Evolutionary conservation across 148 eudicot species (phyloP).

Genomic region (Diospyros lotus): DNA sequence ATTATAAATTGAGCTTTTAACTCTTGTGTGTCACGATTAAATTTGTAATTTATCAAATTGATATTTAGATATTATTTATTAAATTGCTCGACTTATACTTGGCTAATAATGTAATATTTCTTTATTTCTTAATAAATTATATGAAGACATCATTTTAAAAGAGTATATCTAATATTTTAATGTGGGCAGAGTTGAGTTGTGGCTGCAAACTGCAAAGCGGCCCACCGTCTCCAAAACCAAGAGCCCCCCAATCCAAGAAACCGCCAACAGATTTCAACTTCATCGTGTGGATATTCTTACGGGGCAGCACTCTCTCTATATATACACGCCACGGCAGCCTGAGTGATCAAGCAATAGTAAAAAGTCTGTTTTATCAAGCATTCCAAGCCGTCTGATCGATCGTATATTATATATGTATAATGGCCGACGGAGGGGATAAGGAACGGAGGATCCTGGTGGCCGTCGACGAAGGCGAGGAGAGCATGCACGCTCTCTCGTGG

Average conservation of each 20-base stretch:
- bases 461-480: slow-evolving; percentile 23
- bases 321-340: background rate
- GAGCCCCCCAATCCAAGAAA: background rate
- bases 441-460: slow-evolving; percentile 19
- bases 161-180: too few species aligned
- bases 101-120: too few species aligned
- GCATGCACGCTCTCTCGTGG: slow-evolving; percentile 19
- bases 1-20: too few species aligned
- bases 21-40: too few species aligned
- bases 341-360: background rate
- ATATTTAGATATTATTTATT: too few species aligned
- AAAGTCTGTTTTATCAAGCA: background rate
- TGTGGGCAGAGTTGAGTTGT: too few species aligned
- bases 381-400: background rate
- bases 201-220: background rate
- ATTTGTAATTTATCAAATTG: too few species aligned
- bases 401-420: background rate
- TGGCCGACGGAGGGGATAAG: background rate
- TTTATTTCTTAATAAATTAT: too few species aligned
- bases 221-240: slow-evolving; percentile 9
- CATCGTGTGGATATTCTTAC: background rate
- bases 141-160: too few species aligned
- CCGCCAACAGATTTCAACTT: slow-evolving; percentile 10
- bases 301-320: background rate
- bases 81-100: too few species aligned